Evolutionary conservation across 1,139 yeast genomes (phyloP).

Genomic region (Fermentozyma sake): DNA sequence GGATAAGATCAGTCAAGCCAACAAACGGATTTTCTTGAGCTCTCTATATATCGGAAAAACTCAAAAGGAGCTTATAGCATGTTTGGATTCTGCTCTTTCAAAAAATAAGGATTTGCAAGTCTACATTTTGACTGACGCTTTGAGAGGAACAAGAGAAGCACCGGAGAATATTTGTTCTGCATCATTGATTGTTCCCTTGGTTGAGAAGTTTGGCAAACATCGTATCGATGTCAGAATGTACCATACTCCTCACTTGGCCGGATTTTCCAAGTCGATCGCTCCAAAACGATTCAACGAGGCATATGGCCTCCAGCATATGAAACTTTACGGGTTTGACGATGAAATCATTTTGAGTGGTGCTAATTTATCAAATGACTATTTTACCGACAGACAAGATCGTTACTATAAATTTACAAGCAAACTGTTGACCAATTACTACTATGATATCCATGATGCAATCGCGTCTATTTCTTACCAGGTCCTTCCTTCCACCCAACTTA

Average conservation of each 20-base stretch:
- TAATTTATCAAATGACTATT: slow-evolving; percentile 83
- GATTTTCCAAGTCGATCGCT: slow-evolving; percentile 56
- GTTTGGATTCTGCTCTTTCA: slow-evolving; percentile 54
- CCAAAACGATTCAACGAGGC: slow-evolving; percentile 91
- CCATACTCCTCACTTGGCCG: slow-evolving; percentile 83
- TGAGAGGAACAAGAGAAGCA: slow-evolving; percentile 90
- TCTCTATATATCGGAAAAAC: slow-evolving; percentile 83
- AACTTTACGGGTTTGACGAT: slow-evolving; percentile 89
- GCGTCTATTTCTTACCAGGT: slow-evolving; percentile 67
- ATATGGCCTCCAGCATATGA: slow-evolving; percentile 95
- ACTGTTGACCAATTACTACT: slow-evolving; percentile 67
- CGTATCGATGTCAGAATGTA: slow-evolving; percentile 81
- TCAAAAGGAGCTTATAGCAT: slow-evolving; percentile 69
- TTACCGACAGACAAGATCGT: slow-evolving; percentile 94
- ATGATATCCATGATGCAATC: slow-evolving; percentile 60
- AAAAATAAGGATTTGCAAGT: slow-evolving; percentile 61
- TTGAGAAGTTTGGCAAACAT: slow-evolving; percentile 57
- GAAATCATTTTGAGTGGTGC: slow-evolving; percentile 91
- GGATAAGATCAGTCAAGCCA: slow-evolving; percentile 48
- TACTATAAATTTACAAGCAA: slow-evolving; percentile 67
- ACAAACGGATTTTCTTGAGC: slow-evolving; percentile 68
- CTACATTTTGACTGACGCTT: slow-evolving; percentile 75
- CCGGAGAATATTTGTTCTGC: slow-evolving; percentile 74
- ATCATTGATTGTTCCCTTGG: slow-evolving; percentile 62
- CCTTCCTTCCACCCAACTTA: slow-evolving; percentile 35